Percentiles rank a stretch among this genome's conserved stretches.
Evolutionary conservation across 2,329 filamentous ascomycete species (phyloP).

Genomic region (Penicillium concentricum): DNA sequence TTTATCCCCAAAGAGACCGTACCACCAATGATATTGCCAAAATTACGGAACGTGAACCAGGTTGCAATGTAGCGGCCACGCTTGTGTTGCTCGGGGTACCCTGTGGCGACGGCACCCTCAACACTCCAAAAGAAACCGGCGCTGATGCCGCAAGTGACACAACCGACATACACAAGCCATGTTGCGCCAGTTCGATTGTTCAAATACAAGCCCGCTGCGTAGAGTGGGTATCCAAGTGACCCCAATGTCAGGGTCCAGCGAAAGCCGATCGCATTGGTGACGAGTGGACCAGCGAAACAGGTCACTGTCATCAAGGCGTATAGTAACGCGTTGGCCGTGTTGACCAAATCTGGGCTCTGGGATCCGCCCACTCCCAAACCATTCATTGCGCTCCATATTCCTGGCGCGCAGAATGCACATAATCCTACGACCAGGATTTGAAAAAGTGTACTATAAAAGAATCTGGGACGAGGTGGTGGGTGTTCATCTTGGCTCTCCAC

Average conservation of each 20-base stretch:
- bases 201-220: constrained; percentile 42
- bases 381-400: constrained; percentile 48
- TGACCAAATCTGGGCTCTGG: constrained; percentile 43
- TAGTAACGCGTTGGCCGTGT: constrained; percentile 48
- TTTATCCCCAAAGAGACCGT: constrained; percentile 53
- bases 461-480: neutral
- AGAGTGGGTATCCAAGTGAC: constrained; percentile 44
- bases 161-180: constrained; percentile 43
- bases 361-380: constrained; percentile 46
- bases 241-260: constrained; percentile 45
- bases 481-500: constrained; percentile 1
- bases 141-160: constrained; percentile 39
- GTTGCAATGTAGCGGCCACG: constrained; percentile 26
- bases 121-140: constrained; percentile 47
- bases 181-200: constrained; percentile 41
- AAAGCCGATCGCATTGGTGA: constrained; percentile 20
- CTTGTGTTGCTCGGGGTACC: constrained; percentile 35
- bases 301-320: constrained; percentile 48
- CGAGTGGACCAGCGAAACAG: constrained; percentile 42
- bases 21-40: constrained; percentile 51
- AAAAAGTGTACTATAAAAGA: constrained; percentile 29
- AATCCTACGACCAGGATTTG: constrained; percentile 43
- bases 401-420: constrained; percentile 44
- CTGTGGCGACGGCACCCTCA: constrained; percentile 43
- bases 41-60: constrained; percentile 45